Conservation (phyloP, 73 alveolate species). For the Tetrahymena borealis region DNA sequence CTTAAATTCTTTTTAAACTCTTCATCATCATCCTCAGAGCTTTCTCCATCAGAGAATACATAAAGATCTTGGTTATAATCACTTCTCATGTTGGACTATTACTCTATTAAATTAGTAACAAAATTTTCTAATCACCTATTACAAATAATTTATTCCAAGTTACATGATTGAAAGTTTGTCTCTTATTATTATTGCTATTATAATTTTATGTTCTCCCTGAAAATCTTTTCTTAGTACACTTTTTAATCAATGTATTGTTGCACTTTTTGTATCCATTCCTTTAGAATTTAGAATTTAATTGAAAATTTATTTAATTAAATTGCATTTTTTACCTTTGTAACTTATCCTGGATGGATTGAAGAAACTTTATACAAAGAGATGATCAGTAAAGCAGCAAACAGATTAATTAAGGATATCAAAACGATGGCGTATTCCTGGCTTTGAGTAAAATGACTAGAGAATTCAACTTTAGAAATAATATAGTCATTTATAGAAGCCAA, state of each 20-base stretch:
- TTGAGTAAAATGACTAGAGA: neutral
- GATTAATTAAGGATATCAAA: neutral
- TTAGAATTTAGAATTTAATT: neutral
- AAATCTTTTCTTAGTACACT: neutral
- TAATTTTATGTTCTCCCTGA: neutral
- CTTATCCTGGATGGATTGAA: neutral
- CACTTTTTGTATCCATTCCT: neutral
- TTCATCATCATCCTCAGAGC: neutral
- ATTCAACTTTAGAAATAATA: neutral
- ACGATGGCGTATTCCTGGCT: neutral
- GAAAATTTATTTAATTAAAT: neutral
- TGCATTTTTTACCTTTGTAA: neutral
- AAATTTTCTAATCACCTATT: too few species aligned
- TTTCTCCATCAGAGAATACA: neutral
- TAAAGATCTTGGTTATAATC: neutral
- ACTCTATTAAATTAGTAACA: neutral
- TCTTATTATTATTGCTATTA: neutral
- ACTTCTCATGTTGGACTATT: neutral
- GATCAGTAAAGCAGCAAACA: neutral
- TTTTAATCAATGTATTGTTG: neutral
- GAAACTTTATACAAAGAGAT: neutral
- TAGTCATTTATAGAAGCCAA: neutral
- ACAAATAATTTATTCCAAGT: too few species aligned
- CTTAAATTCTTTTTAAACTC: neutral
- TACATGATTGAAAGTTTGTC: too few species aligned